Base-by-base conservation (phyloP, 2,329 filamentous ascomycete species). In the Amauroascus niger region DNA sequence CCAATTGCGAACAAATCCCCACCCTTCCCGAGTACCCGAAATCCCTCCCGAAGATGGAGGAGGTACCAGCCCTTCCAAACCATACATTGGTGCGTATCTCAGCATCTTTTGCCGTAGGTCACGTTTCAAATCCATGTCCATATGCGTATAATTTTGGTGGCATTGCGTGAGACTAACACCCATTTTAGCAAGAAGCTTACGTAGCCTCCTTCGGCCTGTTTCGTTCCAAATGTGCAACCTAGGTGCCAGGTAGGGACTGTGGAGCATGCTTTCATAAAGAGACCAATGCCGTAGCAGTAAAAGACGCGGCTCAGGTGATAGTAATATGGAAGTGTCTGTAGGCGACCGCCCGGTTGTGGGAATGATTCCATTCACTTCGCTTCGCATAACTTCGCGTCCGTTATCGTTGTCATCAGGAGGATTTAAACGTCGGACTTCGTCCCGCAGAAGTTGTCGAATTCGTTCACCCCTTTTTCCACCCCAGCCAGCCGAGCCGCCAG, bases 101-200 rank as follows among this genome's bases (percentile, higher is more conserved):
- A 96, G 77, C 1, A 98, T 77, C 56, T 94, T 88, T 46, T 87
- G 81, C 40, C 91, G 83, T 28, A 97, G 73, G 28, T 88, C 87
- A 4, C 88, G 84, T 71, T 97, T 98, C 32, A 98, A 75, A 69
- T 95, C 84, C 83, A 96, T 94, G 70, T 97, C 91, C 90, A 98
- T 97, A 69, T 98, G 93, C 0, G 89, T 88, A 67, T 97, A 98
- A 66, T 83, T 91, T 69, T 97, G 93, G 63, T 88, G 90, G 71
- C 90, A 95, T 71, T 98, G 91, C 4, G 85, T 86, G 35, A 97
- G 75, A 64, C 88, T 95, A 53, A 98, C 87, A 30, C 93, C 93
- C 91, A 98, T 98, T 70, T 97, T 98, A 41, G 93, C 93, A 2
- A 98, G 78, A 0, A 98, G 79, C 66, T 97, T 97, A 69, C 96